phyloP scores from a whole-genome alignment of 805 yeast species.

The Lachancea sp. region DNA sequence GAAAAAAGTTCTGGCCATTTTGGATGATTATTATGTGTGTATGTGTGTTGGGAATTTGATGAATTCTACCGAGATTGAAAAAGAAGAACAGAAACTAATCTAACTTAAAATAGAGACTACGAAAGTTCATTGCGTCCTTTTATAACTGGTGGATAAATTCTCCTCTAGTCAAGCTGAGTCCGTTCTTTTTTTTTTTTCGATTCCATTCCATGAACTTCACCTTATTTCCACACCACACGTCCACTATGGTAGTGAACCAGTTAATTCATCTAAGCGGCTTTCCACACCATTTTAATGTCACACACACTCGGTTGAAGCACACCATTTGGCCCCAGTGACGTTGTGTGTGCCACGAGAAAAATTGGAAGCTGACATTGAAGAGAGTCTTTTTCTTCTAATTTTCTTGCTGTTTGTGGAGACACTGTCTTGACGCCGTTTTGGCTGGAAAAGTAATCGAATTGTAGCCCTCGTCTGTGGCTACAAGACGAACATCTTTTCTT shows the following conservation, averaged over 20 bases:
- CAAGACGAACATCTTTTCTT: not conserved
- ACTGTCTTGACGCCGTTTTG: not conserved
- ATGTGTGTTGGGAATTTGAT: not conserved
- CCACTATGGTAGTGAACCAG: not conserved
- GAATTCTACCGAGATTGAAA: slow-evolving; percentile 1
- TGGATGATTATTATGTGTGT: not conserved
- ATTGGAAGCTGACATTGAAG: not conserved
- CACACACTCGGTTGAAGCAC: not conserved
- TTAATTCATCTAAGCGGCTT: slow-evolving; percentile 1
- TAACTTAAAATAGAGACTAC: no score
- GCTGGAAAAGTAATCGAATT: not conserved
- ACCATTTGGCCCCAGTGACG: slow-evolving; percentile 10
- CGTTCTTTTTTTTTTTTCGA: slow-evolving; percentile 4
- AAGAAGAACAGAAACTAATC: no score
- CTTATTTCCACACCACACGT: slow-evolving; percentile 4
- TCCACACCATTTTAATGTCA: not conserved
- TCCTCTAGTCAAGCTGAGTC: not conserved
- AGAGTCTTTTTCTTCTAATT: not conserved
- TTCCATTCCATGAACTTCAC: not conserved
- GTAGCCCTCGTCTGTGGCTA: not conserved
- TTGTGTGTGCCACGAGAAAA: not conserved
- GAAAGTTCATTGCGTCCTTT: not conserved
- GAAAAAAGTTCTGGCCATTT: slow-evolving; percentile 81
- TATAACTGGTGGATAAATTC: not conserved
- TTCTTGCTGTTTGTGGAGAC: not conserved